Evolutionary conservation across 129 eudicot species (phyloP).

Genomic region (Lactuca saligna): DNA sequence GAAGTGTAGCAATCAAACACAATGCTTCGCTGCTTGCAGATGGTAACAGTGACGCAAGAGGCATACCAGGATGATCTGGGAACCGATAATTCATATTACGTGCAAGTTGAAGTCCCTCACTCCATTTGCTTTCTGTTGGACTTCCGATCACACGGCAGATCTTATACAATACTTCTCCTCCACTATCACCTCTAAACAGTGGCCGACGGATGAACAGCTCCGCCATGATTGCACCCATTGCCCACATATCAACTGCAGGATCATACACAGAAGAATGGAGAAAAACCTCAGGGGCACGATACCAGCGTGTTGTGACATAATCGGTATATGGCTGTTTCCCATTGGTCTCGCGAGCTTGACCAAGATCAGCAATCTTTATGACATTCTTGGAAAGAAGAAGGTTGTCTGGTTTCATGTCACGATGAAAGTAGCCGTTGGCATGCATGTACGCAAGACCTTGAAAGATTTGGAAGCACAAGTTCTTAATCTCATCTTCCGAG

Average conservation of each 20-base stretch:
- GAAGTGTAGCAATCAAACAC: conserved; percentile 1
- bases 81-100: neutral
- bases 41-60: conserved; percentile 1
- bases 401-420: conserved; percentile 79
- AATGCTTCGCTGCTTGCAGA: neutral
- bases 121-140: conserved; percentile 24
- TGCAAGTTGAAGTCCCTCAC: conserved; percentile 17
- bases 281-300: conserved; percentile 29
- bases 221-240: conserved; percentile 27
- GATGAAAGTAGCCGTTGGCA: conserved; percentile 72
- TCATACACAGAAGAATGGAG: neutral
- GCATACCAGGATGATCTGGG: conserved; percentile 4
- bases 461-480: conserved; percentile 82
- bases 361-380: conserved; percentile 20
- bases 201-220: neutral
- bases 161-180: neutral
- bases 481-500: conserved; percentile 57
- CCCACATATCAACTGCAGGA: conserved; percentile 29
- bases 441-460: conserved; percentile 88
- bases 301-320: conserved; percentile 14
- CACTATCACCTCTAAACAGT: conserved; percentile 6
- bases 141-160: conserved; percentile 20
- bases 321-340: conserved; percentile 10
- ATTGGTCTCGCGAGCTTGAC: conserved; percentile 10
- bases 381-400: conserved; percentile 3